Conservation (phyloP, 371 early-diverging fungal species). For the Apophysomyces trapeziformis region DNA sequence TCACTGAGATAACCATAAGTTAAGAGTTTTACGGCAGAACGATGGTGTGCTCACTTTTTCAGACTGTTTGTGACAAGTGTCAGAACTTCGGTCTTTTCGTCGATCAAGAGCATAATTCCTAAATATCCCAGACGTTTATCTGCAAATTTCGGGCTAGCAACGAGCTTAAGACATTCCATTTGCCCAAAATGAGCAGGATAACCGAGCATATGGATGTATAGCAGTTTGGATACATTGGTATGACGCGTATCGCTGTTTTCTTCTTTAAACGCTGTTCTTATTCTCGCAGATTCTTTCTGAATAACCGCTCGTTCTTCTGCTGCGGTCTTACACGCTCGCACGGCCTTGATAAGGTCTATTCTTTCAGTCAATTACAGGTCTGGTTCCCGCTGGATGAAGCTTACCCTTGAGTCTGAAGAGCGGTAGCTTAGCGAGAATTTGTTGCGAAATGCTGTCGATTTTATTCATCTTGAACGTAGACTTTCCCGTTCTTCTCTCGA, state of each 20-base stretch:
- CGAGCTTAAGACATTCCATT: constrained; percentile 97
- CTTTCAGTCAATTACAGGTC: neutral
- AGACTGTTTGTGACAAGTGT: constrained; percentile 96
- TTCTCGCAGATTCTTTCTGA: constrained; percentile 95
- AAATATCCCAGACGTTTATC: constrained; percentile 97
- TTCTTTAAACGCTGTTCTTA: constrained; percentile 93
- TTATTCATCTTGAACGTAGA: constrained; percentile 38
- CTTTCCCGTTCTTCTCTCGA: neutral
- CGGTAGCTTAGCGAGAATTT: constrained; percentile 55
- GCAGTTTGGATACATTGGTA: constrained; percentile 92
- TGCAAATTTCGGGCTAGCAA: constrained; percentile 89
- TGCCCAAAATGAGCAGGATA: constrained; percentile 98
- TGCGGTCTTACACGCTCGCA: constrained; percentile 95
- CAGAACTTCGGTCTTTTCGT: constrained; percentile 96
- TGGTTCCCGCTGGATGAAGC: neutral
- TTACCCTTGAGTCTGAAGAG: constrained; percentile 55
- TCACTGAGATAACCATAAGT: constrained; percentile 63
- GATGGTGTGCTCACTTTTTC: constrained; percentile 76
- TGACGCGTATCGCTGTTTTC: constrained; percentile 85
- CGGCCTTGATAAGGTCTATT: constrained; percentile 92
- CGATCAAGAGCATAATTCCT: constrained; percentile 95
- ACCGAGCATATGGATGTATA: constrained; percentile 98
- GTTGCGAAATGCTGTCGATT: constrained; percentile 58
- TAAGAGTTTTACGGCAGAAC: neutral
- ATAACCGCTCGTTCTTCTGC: constrained; percentile 98